phyloP scores from a whole-genome alignment of 768 basidiomycete species.

The Pluteus cervinus region DNA sequence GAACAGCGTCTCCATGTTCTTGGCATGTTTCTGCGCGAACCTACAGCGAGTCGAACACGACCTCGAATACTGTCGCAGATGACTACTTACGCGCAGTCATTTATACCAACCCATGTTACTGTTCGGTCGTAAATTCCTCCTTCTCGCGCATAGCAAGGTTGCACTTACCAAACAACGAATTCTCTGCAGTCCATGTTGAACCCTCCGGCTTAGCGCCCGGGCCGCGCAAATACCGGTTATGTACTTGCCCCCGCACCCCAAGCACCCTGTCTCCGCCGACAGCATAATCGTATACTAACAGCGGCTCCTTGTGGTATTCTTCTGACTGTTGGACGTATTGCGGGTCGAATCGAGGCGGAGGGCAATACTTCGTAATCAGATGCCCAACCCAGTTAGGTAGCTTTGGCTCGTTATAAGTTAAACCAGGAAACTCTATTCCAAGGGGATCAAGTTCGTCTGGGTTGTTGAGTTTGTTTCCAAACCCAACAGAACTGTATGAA shows the following conservation, averaged over 20 bases:
- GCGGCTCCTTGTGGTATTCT: conserved; percentile 22
- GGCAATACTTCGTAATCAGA: conserved; percentile 38
- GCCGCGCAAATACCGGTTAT: conserved; percentile 29
- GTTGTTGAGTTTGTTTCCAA: conserved; percentile 16
- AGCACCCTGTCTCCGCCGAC: conserved; percentile 41
- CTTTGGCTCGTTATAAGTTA: conserved; percentile 38
- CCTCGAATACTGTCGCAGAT: not conserved
- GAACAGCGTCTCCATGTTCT: conserved; percentile 31
- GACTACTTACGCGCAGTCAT: conserved; percentile 48
- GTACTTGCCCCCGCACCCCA: conserved; percentile 36
- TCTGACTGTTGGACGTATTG: conserved; percentile 18
- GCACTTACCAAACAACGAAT: conserved; percentile 42
- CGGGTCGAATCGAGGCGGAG: conserved; percentile 28
- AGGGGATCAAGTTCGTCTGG: conserved; percentile 39
- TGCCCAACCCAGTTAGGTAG: conserved; percentile 61
- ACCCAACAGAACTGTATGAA: conserved; percentile 47
- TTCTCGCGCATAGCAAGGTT: not conserved
- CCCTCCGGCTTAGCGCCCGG: conserved; percentile 28
- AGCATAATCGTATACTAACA: conserved; percentile 57
- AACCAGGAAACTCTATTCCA: conserved; percentile 44
- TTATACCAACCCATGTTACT: conserved; percentile 68
- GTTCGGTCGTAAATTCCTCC: conserved; percentile 1
- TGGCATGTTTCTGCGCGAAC: conserved; percentile 13
- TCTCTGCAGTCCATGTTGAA: conserved; percentile 34
- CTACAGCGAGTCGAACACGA: conserved; percentile 9